Conservation (phyloP, 768 basidiomycete genomes). For the Cystofilobasidium ferigula region DNA sequence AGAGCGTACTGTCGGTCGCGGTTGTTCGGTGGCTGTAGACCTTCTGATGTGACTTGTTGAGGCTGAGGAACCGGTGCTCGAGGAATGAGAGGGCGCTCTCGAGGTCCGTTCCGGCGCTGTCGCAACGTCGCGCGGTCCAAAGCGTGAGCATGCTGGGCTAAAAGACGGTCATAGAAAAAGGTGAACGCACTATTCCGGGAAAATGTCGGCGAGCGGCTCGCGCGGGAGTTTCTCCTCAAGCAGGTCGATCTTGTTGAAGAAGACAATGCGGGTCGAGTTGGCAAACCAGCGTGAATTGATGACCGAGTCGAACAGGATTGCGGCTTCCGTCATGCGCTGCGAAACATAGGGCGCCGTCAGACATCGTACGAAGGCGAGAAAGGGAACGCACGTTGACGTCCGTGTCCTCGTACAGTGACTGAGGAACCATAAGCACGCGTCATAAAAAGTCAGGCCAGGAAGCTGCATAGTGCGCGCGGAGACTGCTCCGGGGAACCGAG, state of each 20-base stretch:
- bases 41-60: not conserved
- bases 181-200: not conserved
- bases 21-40: not conserved
- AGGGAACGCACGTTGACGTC: constrained; percentile 50
- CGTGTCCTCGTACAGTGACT: constrained; percentile 76
- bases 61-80: not conserved
- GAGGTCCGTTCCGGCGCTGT: not conserved
- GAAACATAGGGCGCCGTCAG: no score
- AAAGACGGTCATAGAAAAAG: not conserved
- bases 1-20: not conserved
- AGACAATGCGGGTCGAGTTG: constrained; percentile 33
- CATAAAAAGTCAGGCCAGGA: no score
- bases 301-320: constrained; percentile 25
- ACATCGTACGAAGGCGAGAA: no score
- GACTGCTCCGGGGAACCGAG: no score
- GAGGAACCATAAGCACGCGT: no score
- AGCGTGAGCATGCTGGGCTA: not conserved
- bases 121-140: not conserved
- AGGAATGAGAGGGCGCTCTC: not conserved
- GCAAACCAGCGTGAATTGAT: constrained; percentile 16
- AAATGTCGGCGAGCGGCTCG: not conserved
- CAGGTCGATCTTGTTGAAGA: constrained; percentile 4
- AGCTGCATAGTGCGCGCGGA: no score
- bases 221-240: not conserved
- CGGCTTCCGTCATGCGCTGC: constrained; percentile 13